Evolutionary conservation across 768 basidiomycete species (phyloP), one percentile per base, ranked within the genome.

Genomic region (Lentinula lateritia): DNA sequence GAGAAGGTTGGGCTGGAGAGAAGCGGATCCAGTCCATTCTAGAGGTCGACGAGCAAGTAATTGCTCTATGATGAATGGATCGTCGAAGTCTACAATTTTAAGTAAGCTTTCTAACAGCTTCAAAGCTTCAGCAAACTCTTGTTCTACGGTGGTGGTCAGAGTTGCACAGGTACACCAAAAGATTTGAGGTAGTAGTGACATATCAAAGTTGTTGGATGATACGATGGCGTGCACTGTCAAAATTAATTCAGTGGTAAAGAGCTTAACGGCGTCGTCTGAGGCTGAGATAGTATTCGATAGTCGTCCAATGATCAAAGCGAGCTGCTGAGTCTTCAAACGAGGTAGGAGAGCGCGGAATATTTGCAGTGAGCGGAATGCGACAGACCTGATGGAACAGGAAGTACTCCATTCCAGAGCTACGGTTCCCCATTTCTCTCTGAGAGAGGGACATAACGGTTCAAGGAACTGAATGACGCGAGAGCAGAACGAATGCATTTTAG

Each of bases 161-260:
- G 87, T 91, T 1, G 93, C 94, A 50, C 83, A 83, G 2, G 87
- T 79, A 68, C 86, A 88, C 95, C 95, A 97, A 72, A 92, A 96
- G 54, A 95, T 77, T 64, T 92, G 91, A 2, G 95, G 92, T 12
- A 91, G 75, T 32, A 92, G 78, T 0, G 79, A 73, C 58, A 79
- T 75, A 64, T 89, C 81, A 13, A 90, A 76, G 52, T 88, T 83
- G 13, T 78, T 74, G 3, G 81, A 75, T 16, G 78, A 75, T 18
- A 84, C 83, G 62, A 90, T 76, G 16, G 87, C 80, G 12, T 81
- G 83, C 58, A 97, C 79, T 0, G 90, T 95, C 45, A 84, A 77
- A 38, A 97, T 75, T 62, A 96, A 87, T 73, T 95, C 95, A 7
- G 84, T 83, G 16, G 91, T 88, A 73, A 96, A 95, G 12, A 83